These are phyloP conservation scores for Candida sp. DNA, from an alignment of 1,139 yeast genomes.

Conservation along the genomic window DNA sequence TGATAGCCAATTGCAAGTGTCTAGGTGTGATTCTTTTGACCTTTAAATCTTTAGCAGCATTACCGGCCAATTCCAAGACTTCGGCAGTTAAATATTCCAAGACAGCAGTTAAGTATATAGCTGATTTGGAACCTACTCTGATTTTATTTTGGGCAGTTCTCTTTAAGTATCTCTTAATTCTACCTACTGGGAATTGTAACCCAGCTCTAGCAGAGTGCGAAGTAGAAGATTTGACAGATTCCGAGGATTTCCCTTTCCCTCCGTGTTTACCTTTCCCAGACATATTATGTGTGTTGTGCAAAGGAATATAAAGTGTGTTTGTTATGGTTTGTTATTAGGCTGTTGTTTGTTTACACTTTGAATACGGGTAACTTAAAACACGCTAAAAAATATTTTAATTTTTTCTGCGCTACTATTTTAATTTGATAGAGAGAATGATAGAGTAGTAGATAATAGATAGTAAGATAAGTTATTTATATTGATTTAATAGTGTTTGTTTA, in stretches of 20 bases:
- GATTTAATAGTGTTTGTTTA: no score
- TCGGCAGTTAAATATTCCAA: slow-evolving; percentile 97
- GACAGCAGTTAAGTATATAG: slow-evolving; percentile 95
- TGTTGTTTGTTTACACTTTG: slow-evolving; percentile 1
- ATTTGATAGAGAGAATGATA: no score
- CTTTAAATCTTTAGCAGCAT: slow-evolving; percentile 97
- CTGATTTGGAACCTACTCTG: slow-evolving; percentile 97
- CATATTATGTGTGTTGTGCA: slow-evolving; percentile 40
- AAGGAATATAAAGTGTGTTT: not conserved
- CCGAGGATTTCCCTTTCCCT: slow-evolving; percentile 91
- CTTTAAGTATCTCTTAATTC: slow-evolving; percentile 95
- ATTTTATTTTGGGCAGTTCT: slow-evolving; percentile 88
- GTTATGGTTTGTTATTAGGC: not conserved
- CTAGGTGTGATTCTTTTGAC: slow-evolving; percentile 99
- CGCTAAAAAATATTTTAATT: not conserved
- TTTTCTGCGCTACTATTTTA: not conserved
- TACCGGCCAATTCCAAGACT: slow-evolving; percentile 97
- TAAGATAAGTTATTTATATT: no score
- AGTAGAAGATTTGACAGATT: slow-evolving; percentile 59
- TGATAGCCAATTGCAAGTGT: slow-evolving; percentile 96
- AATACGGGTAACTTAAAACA: slow-evolving; percentile 1
- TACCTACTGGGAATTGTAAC: slow-evolving; percentile 96
- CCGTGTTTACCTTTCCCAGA: slow-evolving; percentile 91
- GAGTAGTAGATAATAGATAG: no score
- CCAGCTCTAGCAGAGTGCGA: slow-evolving; percentile 99